These are phyloP conservation scores for Raphanus hybrid DNA, from an alignment of 441 rosid genomes.

Conservation along the genomic window DNA sequence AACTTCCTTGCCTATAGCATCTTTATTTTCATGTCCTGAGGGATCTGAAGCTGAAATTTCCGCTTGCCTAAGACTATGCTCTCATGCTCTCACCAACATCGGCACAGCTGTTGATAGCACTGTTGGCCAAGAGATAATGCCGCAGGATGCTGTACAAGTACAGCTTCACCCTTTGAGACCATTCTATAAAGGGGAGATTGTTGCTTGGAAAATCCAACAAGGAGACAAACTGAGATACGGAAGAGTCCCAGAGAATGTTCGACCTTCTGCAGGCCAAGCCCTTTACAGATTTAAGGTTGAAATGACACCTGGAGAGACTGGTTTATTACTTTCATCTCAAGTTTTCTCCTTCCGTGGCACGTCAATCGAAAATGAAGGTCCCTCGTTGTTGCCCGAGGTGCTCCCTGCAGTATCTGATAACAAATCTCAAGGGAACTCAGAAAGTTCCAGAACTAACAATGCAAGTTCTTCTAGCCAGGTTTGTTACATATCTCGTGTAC, in stretches of 20 bases:
- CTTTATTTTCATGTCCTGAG: conserved; percentile 79
- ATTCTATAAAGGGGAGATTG: conserved; percentile 92
- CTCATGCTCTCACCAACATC: conserved; percentile 59
- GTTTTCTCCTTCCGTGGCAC: conserved; percentile 93
- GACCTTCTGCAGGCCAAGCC: conserved; percentile 95
- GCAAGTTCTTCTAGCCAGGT: conserved; percentile 73
- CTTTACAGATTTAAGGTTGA: conserved; percentile 92
- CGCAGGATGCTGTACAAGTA: conserved; percentile 88
- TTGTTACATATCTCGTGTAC: conserved; percentile 19
- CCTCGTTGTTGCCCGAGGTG: conserved; percentile 48
- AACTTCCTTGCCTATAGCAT: conserved; percentile 72
- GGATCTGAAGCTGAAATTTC: conserved; percentile 77
- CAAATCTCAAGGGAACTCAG: conserved; percentile 47
- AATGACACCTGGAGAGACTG: conserved; percentile 65
- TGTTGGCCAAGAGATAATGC: conserved; percentile 78
- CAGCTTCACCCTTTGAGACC: conserved; percentile 97
- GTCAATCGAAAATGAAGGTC: conserved; percentile 56
- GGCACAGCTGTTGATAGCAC: conserved; percentile 50
- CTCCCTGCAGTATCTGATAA: conserved; percentile 40
- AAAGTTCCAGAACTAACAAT: conserved; percentile 61
- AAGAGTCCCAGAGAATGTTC: conserved; percentile 90
- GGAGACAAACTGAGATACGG: conserved; percentile 96
- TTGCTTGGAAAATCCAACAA: conserved; percentile 85
- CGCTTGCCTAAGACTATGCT: conserved; percentile 62
- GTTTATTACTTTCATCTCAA: conserved; percentile 85